Evolutionary conservation across 305 asterid genomes (phyloP).

Genomic region (Fraxinus floribunda): DNA sequence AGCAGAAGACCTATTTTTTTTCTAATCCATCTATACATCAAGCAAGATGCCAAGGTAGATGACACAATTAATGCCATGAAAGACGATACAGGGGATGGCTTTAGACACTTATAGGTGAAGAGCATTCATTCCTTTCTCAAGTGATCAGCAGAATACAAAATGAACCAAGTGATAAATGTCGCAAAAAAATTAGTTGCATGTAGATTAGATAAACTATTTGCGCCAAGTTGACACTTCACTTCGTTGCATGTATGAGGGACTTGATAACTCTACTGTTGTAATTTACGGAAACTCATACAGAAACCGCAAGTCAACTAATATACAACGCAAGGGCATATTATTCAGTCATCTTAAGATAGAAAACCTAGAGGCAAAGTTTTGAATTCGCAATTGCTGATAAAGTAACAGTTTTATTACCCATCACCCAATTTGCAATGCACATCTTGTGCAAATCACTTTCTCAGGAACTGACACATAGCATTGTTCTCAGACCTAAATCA

Average conservation of each 20-base stretch:
- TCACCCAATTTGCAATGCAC: neutral
- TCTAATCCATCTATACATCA: neutral
- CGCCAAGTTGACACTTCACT: neutral
- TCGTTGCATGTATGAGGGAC: slow-evolving; percentile 3
- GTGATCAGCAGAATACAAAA: slow-evolving; percentile 3
- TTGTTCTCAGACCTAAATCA: neutral
- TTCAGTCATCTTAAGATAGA: neutral
- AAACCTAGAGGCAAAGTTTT: neutral
- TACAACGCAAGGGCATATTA: neutral
- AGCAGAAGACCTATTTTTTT: neutral
- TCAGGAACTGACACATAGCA: neutral
- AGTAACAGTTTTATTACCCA: neutral
- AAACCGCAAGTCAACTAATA: neutral
- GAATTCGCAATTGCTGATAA: neutral
- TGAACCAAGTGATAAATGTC: slow-evolving; percentile 4
- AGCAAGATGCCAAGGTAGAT: slow-evolving; percentile 1
- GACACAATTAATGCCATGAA: neutral
- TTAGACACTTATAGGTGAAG: neutral
- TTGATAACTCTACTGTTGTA: neutral
- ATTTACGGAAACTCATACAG: neutral
- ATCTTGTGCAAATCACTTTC: neutral
- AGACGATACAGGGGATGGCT: slow-evolving; percentile 1
- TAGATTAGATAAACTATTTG: neutral
- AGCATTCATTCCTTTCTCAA: neutral
- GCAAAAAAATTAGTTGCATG: neutral